Conservation (phyloP, 495 filamentous ascomycete genomes). For the Aspergillus incahuasiensis region DNA sequence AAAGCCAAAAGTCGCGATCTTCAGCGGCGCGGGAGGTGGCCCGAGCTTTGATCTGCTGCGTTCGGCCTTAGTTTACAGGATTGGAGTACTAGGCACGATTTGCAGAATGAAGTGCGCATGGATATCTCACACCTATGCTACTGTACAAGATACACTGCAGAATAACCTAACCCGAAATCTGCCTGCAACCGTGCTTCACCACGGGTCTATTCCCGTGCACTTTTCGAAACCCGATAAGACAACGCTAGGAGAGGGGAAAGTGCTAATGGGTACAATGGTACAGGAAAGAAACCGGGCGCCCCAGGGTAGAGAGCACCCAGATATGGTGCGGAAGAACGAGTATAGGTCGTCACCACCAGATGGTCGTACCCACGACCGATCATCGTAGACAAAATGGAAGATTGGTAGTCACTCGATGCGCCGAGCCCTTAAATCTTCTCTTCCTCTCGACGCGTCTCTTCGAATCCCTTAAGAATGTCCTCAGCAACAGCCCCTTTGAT, state of each 20-base stretch:
- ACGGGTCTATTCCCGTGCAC: neutral
- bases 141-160: slow-evolving; percentile 13
- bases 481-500: slow-evolving; percentile 27
- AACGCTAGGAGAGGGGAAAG: slow-evolving; percentile 9
- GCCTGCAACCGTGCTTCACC: neutral
- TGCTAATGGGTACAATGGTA: slow-evolving; percentile 4
- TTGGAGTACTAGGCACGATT: neutral
- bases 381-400: slow-evolving; percentile 6
- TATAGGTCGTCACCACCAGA: slow-evolving; percentile 8
- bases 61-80: neutral
- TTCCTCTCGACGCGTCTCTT: slow-evolving; percentile 44
- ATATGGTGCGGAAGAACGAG: neutral
- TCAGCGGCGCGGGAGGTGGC: slow-evolving; percentile 24
- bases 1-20: slow-evolving; percentile 34
- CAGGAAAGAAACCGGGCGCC: neutral
- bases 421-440: slow-evolving; percentile 28
- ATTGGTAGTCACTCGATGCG: neutral
- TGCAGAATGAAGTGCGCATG: neutral
- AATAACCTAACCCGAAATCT: neutral
- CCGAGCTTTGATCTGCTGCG: slow-evolving; percentile 30
- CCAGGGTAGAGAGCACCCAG: neutral
- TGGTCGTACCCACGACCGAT: neutral
- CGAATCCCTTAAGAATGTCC: slow-evolving; percentile 50
- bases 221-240: slow-evolving; percentile 2
- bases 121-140: slow-evolving; percentile 11